Evolutionary conservation across 2,329 filamentous ascomycete genomes (phyloP), one percentile per base, ranked within the genome.

Genomic region (Zasmidium citrigriseum): DNA sequence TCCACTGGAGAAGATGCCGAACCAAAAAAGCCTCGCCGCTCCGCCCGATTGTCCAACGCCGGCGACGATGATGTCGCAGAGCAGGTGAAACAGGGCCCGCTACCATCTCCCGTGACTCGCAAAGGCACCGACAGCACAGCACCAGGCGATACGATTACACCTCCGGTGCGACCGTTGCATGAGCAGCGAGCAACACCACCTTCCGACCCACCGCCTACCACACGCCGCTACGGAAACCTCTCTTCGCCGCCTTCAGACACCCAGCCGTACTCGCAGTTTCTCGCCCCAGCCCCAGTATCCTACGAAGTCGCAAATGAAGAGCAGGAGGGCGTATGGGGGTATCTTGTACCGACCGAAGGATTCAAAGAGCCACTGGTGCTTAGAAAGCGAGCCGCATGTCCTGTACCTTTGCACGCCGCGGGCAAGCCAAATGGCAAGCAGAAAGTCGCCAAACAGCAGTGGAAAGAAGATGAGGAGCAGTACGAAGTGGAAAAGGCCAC

Each of bases 301-400:
- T 90, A 93, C 63, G 91, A 96, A 57, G 90, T 96, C 3, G 85
- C 93, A 62, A 90, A 96, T 71, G 92, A 96, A 76, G 85, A 84
- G 58, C 83, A 85, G 47, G 90, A 96, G 72, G 91, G 91, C 9
- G 91, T 98, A 1, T 99, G 95, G 95, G 96, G 96, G 12, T 99
- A 98, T 70, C 80, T 99, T 4, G 85, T 96, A 54, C 91, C 93
- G 1, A 78, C 96, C 22, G 88, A 93, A 70, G 71, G 72, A 22
- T 57, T 61, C 14, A 53, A 52, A 10, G 77, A 89, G 73, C 75
- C 82, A 3, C 74, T 96, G 76, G 89, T 96, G 7, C 75, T 99
- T 73, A 89, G 85, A 75, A 91, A 86, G 69, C 84, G 93, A 56
- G 83, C 82, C 59, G 82, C 84, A 34, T 96, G 92, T 71, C 86